Base-by-base conservation (phyloP, 2,329 filamentous ascomycete species). In the Ophiosphaerella korrae region DNA sequence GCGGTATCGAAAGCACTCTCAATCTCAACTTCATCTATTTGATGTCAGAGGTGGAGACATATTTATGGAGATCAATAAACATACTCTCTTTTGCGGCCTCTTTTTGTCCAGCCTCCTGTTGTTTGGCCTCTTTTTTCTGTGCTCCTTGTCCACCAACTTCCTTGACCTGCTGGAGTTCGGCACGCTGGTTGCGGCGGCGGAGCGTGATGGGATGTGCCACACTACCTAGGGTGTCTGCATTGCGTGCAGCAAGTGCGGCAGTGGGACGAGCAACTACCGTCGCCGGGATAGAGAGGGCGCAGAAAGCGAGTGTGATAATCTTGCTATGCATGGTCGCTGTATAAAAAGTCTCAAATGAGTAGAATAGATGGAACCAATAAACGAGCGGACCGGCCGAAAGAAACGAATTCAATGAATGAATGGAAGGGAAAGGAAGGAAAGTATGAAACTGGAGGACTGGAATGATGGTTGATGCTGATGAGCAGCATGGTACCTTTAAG, bases 21-120 rank as follows among this genome's bases (percentile, higher is more conserved):
- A 26, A 60, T 45, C 9, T 58, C 40, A n/a, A 55, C 52, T 42
- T 60, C 54, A 32, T 57, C 51, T 60, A 21, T 33, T 16, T 21
- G 14, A 6, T 23, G 36, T 50, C 24, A 54, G 43, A 2, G 18
- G 21, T 6, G n/a, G 18, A 33, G 16, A 14, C 3, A 16, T 40
- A 7, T n/a, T 3, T 31, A 3, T 12, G 6, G 9, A 42, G n/a
- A n/a, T 2, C 7, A 8, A 5, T 37, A 7, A 33, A 55, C 52
- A 14, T 52, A 53, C 50, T 54, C 13, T 18, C 54, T 38, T 48
- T 50, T 16, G 26, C 26, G 26, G 39, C 52, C 33, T 29, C 52
- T 21, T 36, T 52, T 8, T 49, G 40, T 21, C 48, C 49, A 24
- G 45, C 50, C 11, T 29, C 26, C 26, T 13, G 34, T 37, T 26